Evolutionary conservation across 345 rosid species (phyloP).

Genomic region (Moringa oleifera): DNA sequence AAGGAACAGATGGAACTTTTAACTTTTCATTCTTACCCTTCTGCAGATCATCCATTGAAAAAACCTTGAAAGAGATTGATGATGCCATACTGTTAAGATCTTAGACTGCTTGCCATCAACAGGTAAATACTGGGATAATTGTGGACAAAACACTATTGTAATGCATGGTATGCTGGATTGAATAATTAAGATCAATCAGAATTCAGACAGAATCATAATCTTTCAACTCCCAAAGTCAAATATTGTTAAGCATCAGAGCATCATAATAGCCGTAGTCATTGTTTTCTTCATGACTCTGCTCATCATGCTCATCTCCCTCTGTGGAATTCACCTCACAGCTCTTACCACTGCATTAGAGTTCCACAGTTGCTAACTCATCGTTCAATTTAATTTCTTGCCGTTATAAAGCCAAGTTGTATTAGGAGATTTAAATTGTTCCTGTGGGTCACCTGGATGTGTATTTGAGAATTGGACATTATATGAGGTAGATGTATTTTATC

Average conservation of each 20-base stretch:
- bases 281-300: neutral
- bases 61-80: neutral
- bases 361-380: too few relatives aligned
- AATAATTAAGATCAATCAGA: conserved; percentile 11
- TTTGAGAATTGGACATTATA: neutral
- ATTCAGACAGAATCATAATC: conserved; percentile 11
- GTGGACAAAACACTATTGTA: neutral
- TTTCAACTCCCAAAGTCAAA: conserved; percentile 1
- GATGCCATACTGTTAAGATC: neutral
- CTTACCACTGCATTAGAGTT: too few relatives aligned
- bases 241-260: conserved; percentile 6
- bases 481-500: conserved; percentile 2
- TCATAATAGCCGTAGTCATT: conserved; percentile 14
- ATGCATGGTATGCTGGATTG: neutral
- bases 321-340: too few relatives aligned
- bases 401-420: too few relatives aligned
- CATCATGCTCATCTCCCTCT: too few relatives aligned
- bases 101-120: neutral
- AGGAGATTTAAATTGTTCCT: too few relatives aligned
- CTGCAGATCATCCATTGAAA: neutral
- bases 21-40: neutral
- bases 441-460: too few relatives aligned
- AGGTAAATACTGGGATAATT: neutral
- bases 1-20: neutral
- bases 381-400: too few relatives aligned